These are phyloP conservation scores for Cladosporium cucumerinum DNA, from an alignment of 2,329 filamentous ascomycete genomes.

Conservation along the genomic window DNA sequence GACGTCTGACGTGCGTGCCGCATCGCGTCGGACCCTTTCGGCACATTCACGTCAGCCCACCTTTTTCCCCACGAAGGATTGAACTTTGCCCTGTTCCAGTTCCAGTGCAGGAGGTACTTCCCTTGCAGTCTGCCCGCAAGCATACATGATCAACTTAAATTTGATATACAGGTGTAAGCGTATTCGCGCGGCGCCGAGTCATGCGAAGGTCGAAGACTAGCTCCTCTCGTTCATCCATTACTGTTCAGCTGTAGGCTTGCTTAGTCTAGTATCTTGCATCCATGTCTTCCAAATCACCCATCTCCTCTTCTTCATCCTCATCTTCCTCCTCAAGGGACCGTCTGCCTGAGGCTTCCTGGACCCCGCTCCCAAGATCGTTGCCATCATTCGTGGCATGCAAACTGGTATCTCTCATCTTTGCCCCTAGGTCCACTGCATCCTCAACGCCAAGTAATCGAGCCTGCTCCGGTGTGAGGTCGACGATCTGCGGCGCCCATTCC, in stretches of 20 bases:
- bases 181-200: background rate
- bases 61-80: background rate
- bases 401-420: constrained; percentile 21
- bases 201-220: background rate
- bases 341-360: background rate
- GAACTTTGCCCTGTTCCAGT: background rate
- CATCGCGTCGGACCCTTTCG: background rate
- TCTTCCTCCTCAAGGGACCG: constrained; percentile 34
- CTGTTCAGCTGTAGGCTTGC: background rate
- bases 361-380: constrained; percentile 14
- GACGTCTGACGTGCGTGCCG: background rate
- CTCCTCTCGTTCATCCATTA: background rate
- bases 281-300: constrained; percentile 37
- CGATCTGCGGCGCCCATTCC: constrained; percentile 61
- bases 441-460: constrained; percentile 36
- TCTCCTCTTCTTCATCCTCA: constrained; percentile 33
- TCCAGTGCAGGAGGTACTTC: too few species aligned
- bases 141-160: background rate
- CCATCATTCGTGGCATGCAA: constrained; percentile 20
- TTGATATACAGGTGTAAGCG: background rate
- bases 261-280: constrained; percentile 28
- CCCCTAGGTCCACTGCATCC: constrained; percentile 25
- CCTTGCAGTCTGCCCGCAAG: too few species aligned
- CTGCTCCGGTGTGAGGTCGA: constrained; percentile 51
- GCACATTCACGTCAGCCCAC: background rate